A percentile compares a stretch with the other conserved stretches of the same genome.
Evolutionary conservation across 2,329 filamentous ascomycete species (phyloP).

Genomic region (Lasiodiplodia hormozganensis): DNA sequence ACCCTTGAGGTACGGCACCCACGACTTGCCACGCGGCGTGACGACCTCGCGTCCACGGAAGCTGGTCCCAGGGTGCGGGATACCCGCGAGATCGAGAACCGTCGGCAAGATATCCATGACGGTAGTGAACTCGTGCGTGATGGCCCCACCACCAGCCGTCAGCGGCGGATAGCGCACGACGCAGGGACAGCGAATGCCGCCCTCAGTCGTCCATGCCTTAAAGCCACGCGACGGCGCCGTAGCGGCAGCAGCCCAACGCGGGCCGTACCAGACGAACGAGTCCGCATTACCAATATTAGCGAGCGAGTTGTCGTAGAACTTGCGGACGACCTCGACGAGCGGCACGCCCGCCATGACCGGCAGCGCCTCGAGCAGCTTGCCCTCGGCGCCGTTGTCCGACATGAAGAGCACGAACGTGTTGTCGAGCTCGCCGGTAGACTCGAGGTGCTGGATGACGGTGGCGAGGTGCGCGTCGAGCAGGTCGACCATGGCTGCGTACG

Average conservation of each 20-base stretch:
- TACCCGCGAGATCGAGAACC: constrained; percentile 21
- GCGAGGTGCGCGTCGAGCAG: constrained; percentile 19
- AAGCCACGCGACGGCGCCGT: constrained; percentile 27
- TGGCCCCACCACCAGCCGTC: too few species aligned
- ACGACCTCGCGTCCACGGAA: constrained; percentile 24
- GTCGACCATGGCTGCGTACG: constrained; percentile 29
- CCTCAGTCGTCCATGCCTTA: constrained; percentile 25
- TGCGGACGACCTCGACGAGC: constrained; percentile 18
- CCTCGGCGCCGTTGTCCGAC: constrained; percentile 30
- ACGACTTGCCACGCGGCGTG: constrained; percentile 20
- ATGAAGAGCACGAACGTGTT: constrained; percentile 29
- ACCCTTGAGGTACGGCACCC: constrained; percentile 3
- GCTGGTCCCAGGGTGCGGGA: constrained; percentile 9
- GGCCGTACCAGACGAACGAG: constrained; percentile 29
- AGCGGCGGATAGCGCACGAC: constrained; percentile 25
- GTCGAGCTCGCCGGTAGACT: constrained; percentile 25
- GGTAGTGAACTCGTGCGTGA: constrained; percentile 27
- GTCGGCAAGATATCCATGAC: constrained; percentile 30
- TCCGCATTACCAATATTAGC: constrained; percentile 25
- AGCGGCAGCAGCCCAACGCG: constrained; percentile 22
- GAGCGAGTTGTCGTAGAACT: constrained; percentile 28
- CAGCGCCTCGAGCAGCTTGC: constrained; percentile 22
- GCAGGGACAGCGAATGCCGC: constrained; percentile 28
- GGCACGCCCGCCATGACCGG: constrained; percentile 25
- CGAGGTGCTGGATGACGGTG: constrained; percentile 13